phyloP scores from a whole-genome alignment of 345 rosid species.

The Eucalyptus shirleyi region DNA sequence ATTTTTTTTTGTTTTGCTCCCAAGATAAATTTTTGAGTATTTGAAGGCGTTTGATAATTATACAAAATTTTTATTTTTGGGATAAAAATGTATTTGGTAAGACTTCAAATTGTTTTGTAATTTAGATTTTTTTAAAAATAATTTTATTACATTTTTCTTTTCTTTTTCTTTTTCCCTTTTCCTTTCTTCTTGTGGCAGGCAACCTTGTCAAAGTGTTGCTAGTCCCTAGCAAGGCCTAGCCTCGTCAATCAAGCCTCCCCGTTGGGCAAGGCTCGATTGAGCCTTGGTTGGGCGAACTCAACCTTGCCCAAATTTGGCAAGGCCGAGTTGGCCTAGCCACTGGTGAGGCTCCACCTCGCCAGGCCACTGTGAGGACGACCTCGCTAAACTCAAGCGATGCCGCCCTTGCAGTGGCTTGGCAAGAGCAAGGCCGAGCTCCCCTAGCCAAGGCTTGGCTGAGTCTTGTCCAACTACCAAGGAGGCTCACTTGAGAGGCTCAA shows the following conservation, averaged over 20 bases:
- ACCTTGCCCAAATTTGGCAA: too few species aligned
- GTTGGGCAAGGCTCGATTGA: accelerated
- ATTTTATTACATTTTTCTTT: too few species aligned
- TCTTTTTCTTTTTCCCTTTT: too few species aligned
- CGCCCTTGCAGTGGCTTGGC: accelerated
- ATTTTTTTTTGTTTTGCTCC: accelerated
- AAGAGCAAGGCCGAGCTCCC: accelerated
- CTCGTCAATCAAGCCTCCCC: accelerated
- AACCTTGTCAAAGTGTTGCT: accelerated
- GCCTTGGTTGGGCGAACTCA: accelerated
- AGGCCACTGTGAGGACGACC: accelerated
- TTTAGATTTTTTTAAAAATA: too few species aligned
- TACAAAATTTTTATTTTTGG: accelerated
- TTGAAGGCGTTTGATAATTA: accelerated
- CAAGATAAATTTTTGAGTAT: too few species aligned
- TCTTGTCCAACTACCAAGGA: accelerated
- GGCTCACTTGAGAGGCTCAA: accelerated
- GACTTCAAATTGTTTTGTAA: too few species aligned
- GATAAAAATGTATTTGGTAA: too few species aligned
- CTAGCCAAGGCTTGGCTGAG: too few species aligned
- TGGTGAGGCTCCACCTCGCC: accelerated
- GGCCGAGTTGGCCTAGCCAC: too few species aligned
- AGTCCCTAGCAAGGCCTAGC: too few species aligned
- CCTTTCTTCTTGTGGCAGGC: accelerated
- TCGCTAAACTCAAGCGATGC: accelerated